Conservation (phyloP, 192 early-diverging fungal genomes). For the Mortierella alpina region DNA sequence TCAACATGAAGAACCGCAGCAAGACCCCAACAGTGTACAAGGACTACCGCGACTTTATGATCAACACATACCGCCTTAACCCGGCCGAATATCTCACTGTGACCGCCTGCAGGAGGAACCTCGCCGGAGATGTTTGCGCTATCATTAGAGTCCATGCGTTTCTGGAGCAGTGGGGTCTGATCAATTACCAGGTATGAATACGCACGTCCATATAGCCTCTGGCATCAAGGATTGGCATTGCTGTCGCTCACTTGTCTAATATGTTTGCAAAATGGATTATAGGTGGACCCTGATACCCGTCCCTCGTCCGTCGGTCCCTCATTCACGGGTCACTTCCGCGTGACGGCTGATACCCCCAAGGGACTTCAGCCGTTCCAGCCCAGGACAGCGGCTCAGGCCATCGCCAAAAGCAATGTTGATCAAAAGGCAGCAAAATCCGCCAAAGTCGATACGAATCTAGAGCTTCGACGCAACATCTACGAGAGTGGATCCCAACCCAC, state of each 20-base stretch:
- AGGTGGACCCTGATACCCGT: conserved; percentile 92
- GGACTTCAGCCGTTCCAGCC: conserved; percentile 93
- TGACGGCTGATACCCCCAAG: conserved; percentile 90
- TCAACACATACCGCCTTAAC: conserved; percentile 96
- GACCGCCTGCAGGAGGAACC: conserved; percentile 94
- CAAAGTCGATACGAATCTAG: conserved; percentile 60
- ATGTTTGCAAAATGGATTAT: not conserved
- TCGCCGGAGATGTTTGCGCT: conserved; percentile 98
- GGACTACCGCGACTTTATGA: conserved; percentile 98
- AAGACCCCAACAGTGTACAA: conserved; percentile 94
- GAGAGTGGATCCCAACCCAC: conserved; percentile 39
- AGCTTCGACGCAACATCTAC: conserved; percentile 65
- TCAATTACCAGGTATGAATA: conserved; percentile 91
- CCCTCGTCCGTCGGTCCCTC: conserved; percentile 94
- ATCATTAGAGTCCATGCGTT: conserved; percentile 99
- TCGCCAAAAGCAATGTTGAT: conserved; percentile 25
- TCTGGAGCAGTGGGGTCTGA: conserved; percentile 98
- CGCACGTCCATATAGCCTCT: conserved; percentile 3
- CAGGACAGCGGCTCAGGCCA: conserved; percentile 18
- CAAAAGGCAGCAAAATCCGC: conserved; percentile 31
- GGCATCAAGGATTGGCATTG: too few species aligned
- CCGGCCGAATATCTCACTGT: conserved; percentile 97
- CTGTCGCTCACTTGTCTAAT: too few species aligned
- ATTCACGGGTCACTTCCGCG: conserved; percentile 96
- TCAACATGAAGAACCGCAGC: conserved; percentile 89